Evolutionary conservation across 179 eudicot species (phyloP), one percentile per base, ranked within the genome.

Genomic region (Corrigiola litoralis): DNA sequence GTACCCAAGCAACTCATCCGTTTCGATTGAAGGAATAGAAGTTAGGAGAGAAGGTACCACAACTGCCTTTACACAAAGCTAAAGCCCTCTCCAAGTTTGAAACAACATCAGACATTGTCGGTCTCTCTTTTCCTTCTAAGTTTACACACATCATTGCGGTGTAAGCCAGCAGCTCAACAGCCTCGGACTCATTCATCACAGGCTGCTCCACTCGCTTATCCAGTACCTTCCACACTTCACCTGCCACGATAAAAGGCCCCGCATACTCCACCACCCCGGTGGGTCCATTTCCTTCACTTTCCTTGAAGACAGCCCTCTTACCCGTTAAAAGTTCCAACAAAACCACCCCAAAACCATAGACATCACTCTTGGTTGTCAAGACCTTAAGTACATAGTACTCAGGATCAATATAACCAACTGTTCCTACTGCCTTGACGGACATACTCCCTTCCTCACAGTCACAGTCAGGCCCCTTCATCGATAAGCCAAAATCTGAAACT

Each of bases 291-390:
- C 60, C 72, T 61, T 77, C 69, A 28, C n/a, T 63, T 2, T 70
- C 72, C 75, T 68, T 81, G 23, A 84, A 84, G 36, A 84, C 64
- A 1, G 88, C 85, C 66, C 63, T 84, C 63, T 81, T 84, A 20
- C 88, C 88, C 5, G 88, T 84, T 58, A 84, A 64, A 27, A 84
- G 76, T 57, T 84, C 88, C 55, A 84, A 50, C 66, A 84, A 32
- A 27, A 84, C 86, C 31, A 84, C 86, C 50, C 86, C 88, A 24
- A 84, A 75, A 45, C 86, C 88, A 68, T 84, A 84, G 0, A 84
- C 84, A 61, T 84, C 88, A 11, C 86, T 84, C 76, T 84, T 84
- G 12, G 82, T 80, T 11, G 88, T 84, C 60, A 81, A 62, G 6
- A 79, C 72, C 53, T 81, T 84, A 3, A 77, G 73, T 13, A 75